A percentile compares a stretch with the other conserved stretches of the same genome.
Evolutionary conservation across 208 protist species (phyloP).

Genomic region (Spongospora subterranea): DNA sequence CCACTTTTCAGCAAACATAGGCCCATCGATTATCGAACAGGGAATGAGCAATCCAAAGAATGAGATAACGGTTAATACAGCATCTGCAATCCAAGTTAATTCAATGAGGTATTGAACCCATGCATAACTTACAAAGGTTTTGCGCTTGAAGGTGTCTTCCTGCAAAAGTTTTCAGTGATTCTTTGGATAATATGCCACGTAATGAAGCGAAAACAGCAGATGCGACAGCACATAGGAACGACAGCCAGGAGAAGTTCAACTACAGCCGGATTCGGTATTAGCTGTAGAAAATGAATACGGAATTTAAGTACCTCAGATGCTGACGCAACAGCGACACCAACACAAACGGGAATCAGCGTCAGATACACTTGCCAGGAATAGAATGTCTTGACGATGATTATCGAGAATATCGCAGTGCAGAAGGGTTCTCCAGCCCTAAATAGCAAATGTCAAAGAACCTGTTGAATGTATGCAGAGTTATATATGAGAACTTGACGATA

Average conservation of each 20-base stretch:
- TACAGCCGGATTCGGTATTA: neutral
- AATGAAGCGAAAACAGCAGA: slow-evolving; percentile 5
- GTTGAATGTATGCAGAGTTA: neutral
- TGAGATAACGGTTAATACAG: slow-evolving; percentile 14
- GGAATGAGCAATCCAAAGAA: neutral
- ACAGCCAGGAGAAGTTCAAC: neutral
- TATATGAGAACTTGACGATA: slow-evolving; percentile 3
- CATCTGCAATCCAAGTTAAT: slow-evolving; percentile 24
- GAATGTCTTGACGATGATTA: neutral
- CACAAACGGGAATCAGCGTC: neutral
- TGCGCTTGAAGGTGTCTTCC: neutral
- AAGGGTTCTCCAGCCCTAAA: neutral
- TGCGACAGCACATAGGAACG: neutral
- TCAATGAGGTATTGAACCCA: neutral
- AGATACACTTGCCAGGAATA: slow-evolving; percentile 40
- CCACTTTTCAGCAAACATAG: neutral
- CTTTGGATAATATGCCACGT: slow-evolving; percentile 39
- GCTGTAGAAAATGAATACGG: neutral
- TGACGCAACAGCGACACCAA: slow-evolving; percentile 15
- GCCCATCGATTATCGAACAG: neutral
- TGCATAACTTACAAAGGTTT: slow-evolving; percentile 11
- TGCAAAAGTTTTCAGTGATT: neutral
- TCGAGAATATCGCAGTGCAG: neutral
- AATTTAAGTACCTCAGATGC: neutral
- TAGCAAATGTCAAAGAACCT: neutral